Conservation (phyloP, 1,139 yeast species). For the Yamadazyma spencermartinsiae region DNA sequence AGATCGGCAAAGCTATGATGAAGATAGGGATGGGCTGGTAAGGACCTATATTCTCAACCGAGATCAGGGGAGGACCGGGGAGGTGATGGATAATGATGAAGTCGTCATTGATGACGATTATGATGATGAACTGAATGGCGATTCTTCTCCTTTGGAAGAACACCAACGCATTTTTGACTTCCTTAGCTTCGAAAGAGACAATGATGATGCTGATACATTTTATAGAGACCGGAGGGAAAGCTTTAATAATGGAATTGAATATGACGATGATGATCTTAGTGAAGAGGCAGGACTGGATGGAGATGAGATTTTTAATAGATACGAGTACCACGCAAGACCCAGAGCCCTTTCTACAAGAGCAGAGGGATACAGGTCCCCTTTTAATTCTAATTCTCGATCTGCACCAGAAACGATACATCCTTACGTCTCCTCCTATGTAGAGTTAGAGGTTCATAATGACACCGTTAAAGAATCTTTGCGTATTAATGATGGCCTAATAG, state of each 20-base stretch:
- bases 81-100: not conserved
- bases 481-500: conserved; percentile 18
- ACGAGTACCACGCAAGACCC: not conserved
- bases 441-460: conserved; percentile 3
- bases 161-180: conserved; percentile 16
- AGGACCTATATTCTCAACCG: not conserved
- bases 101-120: conserved; percentile 1
- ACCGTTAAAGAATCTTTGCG: conserved; percentile 3
- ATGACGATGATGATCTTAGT: conserved; percentile 5
- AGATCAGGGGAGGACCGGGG: not conserved
- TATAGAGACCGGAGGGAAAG: conserved; percentile 27
- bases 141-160: conserved; percentile 4
- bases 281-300: conserved; percentile 5
- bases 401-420: not conserved
- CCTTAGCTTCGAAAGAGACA: conserved; percentile 13
- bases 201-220: conserved; percentile 28
- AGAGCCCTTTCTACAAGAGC: not conserved
- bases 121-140: not conserved
- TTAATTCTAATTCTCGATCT: not conserved
- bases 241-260: conserved; percentile 16
- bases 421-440: conserved; percentile 1
- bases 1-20: not conserved
- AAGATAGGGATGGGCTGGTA: not conserved
- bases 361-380: not conserved
- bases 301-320: conserved; percentile 4